A percentile compares a stretch with the other conserved stretches of the same genome.
Conservation (phyloP, 2,329 filamentous ascomycete genomes). For the Pseudopyricularia javanii region DNA sequence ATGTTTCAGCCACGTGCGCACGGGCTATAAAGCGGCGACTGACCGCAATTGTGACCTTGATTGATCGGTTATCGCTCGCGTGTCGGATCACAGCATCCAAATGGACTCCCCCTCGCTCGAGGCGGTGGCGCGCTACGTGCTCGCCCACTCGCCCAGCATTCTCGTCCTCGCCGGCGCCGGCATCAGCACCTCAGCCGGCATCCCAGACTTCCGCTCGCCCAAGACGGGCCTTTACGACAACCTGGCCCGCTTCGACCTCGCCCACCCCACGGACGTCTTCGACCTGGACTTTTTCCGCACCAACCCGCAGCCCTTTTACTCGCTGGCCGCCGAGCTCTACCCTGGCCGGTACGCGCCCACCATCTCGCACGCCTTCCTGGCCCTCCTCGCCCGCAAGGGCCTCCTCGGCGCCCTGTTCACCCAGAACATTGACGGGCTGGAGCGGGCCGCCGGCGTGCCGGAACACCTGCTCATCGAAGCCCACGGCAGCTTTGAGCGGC, state of each 20-base stretch:
- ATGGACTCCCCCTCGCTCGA: background rate
- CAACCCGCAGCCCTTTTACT: conserved; percentile 83
- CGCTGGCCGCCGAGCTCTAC: conserved; percentile 81
- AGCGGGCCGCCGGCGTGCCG: conserved; percentile 75
- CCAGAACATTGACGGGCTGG: conserved; percentile 94
- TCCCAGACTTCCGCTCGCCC: conserved; percentile 90
- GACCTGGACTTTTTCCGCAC: conserved; percentile 79
- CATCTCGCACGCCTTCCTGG: conserved; percentile 79
- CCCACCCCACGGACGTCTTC: conserved; percentile 86
- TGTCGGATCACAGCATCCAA: background rate
- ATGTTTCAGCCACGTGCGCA: too few relatives aligned
- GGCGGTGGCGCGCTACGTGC: background rate
- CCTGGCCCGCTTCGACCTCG: conserved; percentile 74
- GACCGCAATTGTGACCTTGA: too few relatives aligned
- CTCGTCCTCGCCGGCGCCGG: conserved; percentile 88
- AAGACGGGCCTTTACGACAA: conserved; percentile 92
- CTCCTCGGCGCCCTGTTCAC: conserved; percentile 81
- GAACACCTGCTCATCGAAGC: conserved; percentile 76
- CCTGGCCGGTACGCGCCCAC: conserved; percentile 84
- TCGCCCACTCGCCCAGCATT: conserved; percentile 29
- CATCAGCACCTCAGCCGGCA: conserved; percentile 64
- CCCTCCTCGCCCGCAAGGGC: conserved; percentile 66
- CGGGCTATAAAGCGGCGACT: too few relatives aligned
- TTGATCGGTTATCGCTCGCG: too few relatives aligned
- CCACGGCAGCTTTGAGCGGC: conserved; percentile 83